Evolutionary conservation across 1,284 basidiomycete genomes (phyloP).

Genomic region (Trametes hirsuta): DNA sequence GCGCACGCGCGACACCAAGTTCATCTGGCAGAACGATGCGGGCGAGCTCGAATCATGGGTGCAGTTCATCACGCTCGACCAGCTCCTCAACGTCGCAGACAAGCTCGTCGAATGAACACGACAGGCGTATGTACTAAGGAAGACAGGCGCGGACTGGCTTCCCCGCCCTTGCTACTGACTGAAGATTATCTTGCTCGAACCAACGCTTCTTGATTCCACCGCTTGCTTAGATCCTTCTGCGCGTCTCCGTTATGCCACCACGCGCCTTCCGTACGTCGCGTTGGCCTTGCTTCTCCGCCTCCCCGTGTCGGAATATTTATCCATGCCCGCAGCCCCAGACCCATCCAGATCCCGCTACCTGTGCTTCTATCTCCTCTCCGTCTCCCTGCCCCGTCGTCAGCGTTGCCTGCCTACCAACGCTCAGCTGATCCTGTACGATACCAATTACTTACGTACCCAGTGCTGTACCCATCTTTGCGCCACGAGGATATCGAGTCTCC

Average conservation of each 20-base stretch:
- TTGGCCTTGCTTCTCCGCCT: background rate
- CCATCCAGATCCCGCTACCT: background rate
- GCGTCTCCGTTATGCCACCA: background rate
- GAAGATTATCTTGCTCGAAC: no score
- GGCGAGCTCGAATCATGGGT: conserved; percentile 76
- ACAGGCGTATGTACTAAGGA: no score
- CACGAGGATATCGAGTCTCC: conserved; percentile 11
- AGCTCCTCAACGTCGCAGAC: conserved; percentile 74
- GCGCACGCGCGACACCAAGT: conserved; percentile 61
- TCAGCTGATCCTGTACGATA: conserved; percentile 7
- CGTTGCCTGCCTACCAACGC: background rate
- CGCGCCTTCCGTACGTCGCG: background rate
- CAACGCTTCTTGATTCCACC: background rate
- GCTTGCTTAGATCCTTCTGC: conserved; percentile 1
- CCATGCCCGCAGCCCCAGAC: background rate
- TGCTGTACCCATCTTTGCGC: conserved; percentile 6
- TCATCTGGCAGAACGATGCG: conserved; percentile 69
- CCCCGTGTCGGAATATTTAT: background rate
- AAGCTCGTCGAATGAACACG: conserved; percentile 60
- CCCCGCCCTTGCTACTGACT: no score
- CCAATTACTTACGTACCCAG: conserved; percentile 3
- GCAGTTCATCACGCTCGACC: conserved; percentile 80
- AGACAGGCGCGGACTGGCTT: no score
- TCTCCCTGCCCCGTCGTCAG: background rate
- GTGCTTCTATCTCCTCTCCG: background rate